Evolutionary conservation across 2,329 filamentous ascomycete species (phyloP).

Genomic region (Xylariales sp.): DNA sequence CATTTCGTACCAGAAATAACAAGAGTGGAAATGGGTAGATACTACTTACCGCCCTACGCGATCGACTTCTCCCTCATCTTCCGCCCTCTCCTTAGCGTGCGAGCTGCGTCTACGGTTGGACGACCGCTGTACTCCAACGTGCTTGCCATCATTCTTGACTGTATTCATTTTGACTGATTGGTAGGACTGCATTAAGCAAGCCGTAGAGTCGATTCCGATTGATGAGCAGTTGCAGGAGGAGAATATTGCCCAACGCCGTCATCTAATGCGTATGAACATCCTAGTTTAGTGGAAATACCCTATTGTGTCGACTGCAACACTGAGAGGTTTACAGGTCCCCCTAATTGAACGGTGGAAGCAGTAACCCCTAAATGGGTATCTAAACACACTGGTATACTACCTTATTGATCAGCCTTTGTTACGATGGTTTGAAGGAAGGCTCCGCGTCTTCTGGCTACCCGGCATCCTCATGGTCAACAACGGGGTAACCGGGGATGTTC

Average conservation of each 20-base stretch:
- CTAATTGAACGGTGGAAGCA: neutral
- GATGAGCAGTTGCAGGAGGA: neutral
- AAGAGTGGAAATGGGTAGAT: neutral
- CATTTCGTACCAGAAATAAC: neutral
- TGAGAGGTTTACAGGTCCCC: neutral
- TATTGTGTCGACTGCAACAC: neutral
- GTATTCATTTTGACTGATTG: constrained; percentile 10
- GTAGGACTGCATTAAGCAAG: neutral
- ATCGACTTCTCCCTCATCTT: neutral
- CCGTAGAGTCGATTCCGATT: neutral
- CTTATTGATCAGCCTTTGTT: neutral
- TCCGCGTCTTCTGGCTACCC: neutral
- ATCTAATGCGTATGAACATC: neutral
- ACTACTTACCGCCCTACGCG: neutral
- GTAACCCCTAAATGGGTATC: neutral
- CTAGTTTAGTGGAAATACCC: neutral
- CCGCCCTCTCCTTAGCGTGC: neutral
- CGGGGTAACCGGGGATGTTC: neutral
- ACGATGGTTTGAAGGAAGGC: neutral
- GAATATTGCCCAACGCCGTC: neutral
- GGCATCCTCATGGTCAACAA: neutral
- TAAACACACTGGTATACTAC: neutral
- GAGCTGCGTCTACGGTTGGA: neutral
- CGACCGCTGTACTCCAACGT: neutral
- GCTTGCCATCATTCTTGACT: neutral